Base-by-base conservation (phyloP, 176 grass and related monocot genomes). In the Oryza brachyantha region DNA sequence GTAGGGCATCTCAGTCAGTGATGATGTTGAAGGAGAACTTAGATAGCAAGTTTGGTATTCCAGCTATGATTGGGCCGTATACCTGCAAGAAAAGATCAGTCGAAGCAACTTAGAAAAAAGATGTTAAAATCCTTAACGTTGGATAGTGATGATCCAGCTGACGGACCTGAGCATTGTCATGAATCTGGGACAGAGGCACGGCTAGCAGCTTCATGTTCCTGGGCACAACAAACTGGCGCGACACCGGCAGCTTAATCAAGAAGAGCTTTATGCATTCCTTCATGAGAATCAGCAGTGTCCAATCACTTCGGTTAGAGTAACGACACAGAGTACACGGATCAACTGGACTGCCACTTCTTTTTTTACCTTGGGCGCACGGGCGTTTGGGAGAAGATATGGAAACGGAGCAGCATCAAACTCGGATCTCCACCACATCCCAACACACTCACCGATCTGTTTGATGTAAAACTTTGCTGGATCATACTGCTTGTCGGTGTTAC, bases 241-340 rank as follows among this genome's bases (percentile, higher is more conserved):
- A 81, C 83, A 78, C 74, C 1, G 85, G 92, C 43, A 91, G 55
- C 45, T 80, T 88, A 19, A 93, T 39, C 66, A 93, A 54, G 75
- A 93, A 93, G 31, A 94, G 57, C 58, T 91, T 91, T 57, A 85
- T 86, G 85, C 85, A 91, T 84, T 94, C 88, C 88, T 94, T 70
- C 1, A 78, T 1, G 8, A 57, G 1, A 0, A 7, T 8, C 17
- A 61, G 64, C 16, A 19, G 2, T 8, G 14, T 73, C n/a, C n/a
- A n/a, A n/a, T 24, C 24, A 34, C 38, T 10, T 24, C 29, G 16
- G 40, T 70, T 4, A 42, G 52, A 11, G 13, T 2, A 16, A 22
- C 52, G 24, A 3, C 7, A 41, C 0, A 0, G 0, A 38, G 3
- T 9, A 48, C n/a, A 63, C 1, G 27, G 10, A 61, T 7, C 28